Evolutionary conservation across 139 green algal genomes (phyloP).

Genomic region (Chlamydomonas schloesseri): DNA sequence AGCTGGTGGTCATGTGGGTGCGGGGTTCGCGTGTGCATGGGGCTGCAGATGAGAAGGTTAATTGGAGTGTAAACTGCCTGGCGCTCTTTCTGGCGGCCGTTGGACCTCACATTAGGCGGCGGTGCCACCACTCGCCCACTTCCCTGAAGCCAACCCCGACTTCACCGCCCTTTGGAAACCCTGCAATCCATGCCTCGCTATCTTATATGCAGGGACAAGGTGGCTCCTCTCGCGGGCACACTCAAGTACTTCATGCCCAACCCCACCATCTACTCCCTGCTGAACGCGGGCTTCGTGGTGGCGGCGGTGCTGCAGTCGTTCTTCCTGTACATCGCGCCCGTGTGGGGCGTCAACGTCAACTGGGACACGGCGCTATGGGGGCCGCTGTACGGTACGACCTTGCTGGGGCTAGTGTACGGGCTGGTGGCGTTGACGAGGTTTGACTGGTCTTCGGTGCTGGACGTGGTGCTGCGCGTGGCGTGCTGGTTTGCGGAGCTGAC

Average conservation of each 20-base stretch:
- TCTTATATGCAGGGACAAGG: no score
- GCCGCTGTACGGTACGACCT: slow-evolving; percentile 13
- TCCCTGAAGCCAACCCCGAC: no score
- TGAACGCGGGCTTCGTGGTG: slow-evolving; percentile 3
- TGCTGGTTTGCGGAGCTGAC: neutral
- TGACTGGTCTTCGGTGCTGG: neutral
- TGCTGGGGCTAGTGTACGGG: neutral
- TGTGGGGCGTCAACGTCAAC: slow-evolving; percentile 27
- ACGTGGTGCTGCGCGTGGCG: neutral
- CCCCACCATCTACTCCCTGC: neutral
- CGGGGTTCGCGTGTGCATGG: neutral
- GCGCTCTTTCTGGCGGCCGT: no score
- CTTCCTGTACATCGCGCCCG: neutral
- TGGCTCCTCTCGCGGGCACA: no score
- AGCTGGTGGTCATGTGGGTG: slow-evolving; percentile 2
- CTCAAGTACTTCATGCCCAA: slow-evolving; percentile 3
- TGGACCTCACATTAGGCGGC: no score
- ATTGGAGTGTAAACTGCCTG: no score
- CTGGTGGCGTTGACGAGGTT: neutral
- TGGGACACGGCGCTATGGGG: slow-evolving; percentile 31
- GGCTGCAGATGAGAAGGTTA: no score
- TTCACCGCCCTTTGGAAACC: no score
- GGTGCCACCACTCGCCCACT: no score
- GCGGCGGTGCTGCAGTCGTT: slow-evolving; percentile 6
- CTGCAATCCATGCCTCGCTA: no score